Conservation (phyloP, 2,329 filamentous ascomycete species). For the Verticillium isaacii region DNA sequence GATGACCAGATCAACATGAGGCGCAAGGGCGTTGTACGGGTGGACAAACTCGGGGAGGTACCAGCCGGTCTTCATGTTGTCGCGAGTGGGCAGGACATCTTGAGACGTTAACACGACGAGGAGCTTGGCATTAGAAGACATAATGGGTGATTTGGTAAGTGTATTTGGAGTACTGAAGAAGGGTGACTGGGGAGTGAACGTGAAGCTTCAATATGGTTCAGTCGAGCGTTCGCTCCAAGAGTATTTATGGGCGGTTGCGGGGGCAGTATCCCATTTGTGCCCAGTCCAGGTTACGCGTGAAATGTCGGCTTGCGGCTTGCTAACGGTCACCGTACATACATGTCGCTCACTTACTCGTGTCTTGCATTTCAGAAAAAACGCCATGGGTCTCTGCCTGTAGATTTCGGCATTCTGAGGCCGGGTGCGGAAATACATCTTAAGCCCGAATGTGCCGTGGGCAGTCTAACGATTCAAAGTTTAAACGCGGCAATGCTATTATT, state of each 20-base stretch:
- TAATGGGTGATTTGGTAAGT: neutral
- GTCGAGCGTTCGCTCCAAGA: too few species aligned
- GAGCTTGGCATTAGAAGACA: neutral
- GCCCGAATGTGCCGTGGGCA: neutral
- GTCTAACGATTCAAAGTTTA: neutral
- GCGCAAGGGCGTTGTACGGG: conserved; percentile 50
- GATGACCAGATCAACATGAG: conserved; percentile 45
- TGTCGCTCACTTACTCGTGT: neutral
- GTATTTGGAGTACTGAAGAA: neutral
- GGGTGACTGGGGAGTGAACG: too few species aligned
- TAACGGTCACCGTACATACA: too few species aligned
- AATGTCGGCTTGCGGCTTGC: too few species aligned
- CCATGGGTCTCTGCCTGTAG: neutral
- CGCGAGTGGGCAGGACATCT: neutral
- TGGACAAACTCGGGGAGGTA: conserved; percentile 56
- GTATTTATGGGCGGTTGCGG: too few species aligned
- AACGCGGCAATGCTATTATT: neutral
- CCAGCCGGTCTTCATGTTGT: neutral
- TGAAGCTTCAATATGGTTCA: too few species aligned
- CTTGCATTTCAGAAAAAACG: neutral
- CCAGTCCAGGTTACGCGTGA: too few species aligned
- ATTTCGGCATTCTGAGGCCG: neutral
- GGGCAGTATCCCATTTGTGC: too few species aligned
- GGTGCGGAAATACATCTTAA: neutral
- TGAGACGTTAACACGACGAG: neutral